phyloP scores from a whole-genome alignment of 2,329 filamentous ascomycete genomes.

The Pseudopithomyces chartarum region DNA sequence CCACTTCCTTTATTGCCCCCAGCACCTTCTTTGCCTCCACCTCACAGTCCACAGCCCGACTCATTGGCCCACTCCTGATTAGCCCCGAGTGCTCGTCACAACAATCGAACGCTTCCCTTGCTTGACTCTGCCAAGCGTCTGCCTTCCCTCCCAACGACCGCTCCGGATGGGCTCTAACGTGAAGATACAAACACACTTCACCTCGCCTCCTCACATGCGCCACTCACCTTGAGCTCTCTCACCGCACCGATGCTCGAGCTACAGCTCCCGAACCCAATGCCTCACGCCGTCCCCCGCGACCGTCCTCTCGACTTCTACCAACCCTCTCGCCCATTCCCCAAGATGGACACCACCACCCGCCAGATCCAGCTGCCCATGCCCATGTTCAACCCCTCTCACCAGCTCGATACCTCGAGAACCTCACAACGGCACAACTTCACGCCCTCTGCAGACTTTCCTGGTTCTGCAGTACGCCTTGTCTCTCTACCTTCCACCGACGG shows the following conservation, averaged over 20 bases:
- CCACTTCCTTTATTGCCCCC: constrained; percentile 22
- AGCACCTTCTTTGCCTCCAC: constrained; percentile 9
- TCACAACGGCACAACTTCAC: constrained; percentile 35
- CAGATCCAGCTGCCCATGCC: constrained; percentile 42
- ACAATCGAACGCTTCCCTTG: constrained; percentile 33
- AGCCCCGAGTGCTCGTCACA: constrained; percentile 34
- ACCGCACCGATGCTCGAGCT: constrained; percentile 43
- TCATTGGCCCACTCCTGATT: constrained; percentile 34
- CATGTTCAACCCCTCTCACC: constrained; percentile 21
- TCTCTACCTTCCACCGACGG: constrained; percentile 34
- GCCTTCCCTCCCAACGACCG: constrained; percentile 12
- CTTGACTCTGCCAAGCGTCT: constrained; percentile 21
- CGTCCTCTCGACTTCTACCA: constrained; percentile 41
- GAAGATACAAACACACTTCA: constrained; percentile 12
- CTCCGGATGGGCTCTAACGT: constrained; percentile 26
- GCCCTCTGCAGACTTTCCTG: constrained; percentile 36
- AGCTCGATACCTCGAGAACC: constrained; percentile 25
- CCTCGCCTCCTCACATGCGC: constrained; percentile 5
- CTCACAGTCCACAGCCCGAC: constrained; percentile 35
- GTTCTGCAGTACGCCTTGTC: constrained; percentile 39
- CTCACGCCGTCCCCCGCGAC: constrained; percentile 45
- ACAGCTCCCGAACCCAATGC: constrained; percentile 48
- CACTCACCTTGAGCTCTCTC: constrained; percentile 4
- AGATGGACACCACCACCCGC: constrained; percentile 29
- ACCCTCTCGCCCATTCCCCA: constrained; percentile 26